Evolutionary conservation across 148 eudicot genomes (phyloP), one percentile per base, ranked within the genome.

Genomic region (Arctostaphylos glauca): DNA sequence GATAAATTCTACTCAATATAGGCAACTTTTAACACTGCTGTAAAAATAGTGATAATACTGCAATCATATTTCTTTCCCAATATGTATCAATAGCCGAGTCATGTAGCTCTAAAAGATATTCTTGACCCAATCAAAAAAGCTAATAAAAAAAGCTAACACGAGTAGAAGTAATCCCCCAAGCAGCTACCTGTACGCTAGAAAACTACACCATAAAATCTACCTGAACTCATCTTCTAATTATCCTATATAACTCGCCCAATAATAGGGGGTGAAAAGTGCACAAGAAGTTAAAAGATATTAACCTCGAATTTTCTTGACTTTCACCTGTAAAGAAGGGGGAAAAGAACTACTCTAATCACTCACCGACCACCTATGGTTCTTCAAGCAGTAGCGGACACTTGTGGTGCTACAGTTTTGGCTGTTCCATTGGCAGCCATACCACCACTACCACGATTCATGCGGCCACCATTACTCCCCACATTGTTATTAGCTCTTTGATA

Each of bases 401-500:
- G 82, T 13, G 85, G 79, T 41, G 85, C 70, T 23, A 41, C 79
- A 31, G 78, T 58, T 78, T 49, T 80, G 55, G 58, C 18, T 44
- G 81, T 25, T 64, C 58, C 56, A 66, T 79, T 72, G 73, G 66
- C 31, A 10, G 46, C 79, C 78, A 84, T 47, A 44, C 78, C 79
- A 56, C 85, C 80, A 55, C 87, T 86, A 74, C 87, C 87, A 74
- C 98, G 92, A 80, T 55, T 89, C 81, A 71, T 50, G 41, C 88
- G 89, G 16, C 87, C 91, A 46, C 83, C 78, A 49, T 81, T 83
- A 66, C 68, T 82, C 73, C 79, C 89, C 41, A 49, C 38, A 31
- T 31, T 80, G 81, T 62, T 85, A 64, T 88, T 87, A 72, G 53
- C 76, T 85, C 89, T 88, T 74, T 88, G 91, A 81, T 89, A 88